Conservation (phyloP, 2,329 filamentous ascomycete species). For the Bisporella sp. region DNA sequence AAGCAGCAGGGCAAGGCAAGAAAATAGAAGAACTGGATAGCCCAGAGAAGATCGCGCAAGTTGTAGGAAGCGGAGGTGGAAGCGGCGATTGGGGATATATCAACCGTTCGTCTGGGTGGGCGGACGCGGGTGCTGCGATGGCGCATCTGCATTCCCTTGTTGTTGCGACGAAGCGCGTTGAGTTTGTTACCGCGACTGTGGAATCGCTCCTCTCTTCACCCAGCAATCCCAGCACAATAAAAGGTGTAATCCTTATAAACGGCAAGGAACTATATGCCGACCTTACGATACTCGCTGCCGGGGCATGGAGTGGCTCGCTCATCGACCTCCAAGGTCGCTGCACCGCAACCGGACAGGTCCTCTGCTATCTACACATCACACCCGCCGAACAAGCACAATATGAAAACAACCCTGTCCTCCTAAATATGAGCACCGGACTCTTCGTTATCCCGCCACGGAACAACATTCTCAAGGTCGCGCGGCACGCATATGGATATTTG, state of each 20-base stretch:
- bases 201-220: slow-evolving; percentile 13
- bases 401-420: slow-evolving; percentile 59
- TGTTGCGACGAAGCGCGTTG: slow-evolving; percentile 32
- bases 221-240: slow-evolving; percentile 26
- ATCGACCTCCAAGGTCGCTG: slow-evolving; percentile 71
- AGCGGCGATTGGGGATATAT: slow-evolving; percentile 63
- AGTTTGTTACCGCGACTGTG: slow-evolving; percentile 42
- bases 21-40: slow-evolving; percentile 34
- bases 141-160: slow-evolving; percentile 41
- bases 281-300: slow-evolving; percentile 73
- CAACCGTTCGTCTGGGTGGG: slow-evolving; percentile 73
- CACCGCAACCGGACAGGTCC: slow-evolving; percentile 72
- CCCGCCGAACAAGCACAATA: slow-evolving; percentile 62
- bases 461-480: slow-evolving; percentile 48
- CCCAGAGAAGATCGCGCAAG: slow-evolving; percentile 36
- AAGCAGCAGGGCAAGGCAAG: slow-evolving; percentile 23
- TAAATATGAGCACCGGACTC: slow-evolving; percentile 65
- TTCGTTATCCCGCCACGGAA: slow-evolving; percentile 67
- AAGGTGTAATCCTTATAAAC: slow-evolving; percentile 51
- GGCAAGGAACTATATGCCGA: slow-evolving; percentile 52
- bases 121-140: slow-evolving; percentile 67
- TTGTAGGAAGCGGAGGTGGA: slow-evolving; percentile 40
- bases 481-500: slow-evolving; percentile 52
- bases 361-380: slow-evolving; percentile 72
- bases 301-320: slow-evolving; percentile 77